These are phyloP conservation scores for Volutella citrinella DNA, from an alignment of 2,329 filamentous ascomycete species.

Conservation along the genomic window DNA sequence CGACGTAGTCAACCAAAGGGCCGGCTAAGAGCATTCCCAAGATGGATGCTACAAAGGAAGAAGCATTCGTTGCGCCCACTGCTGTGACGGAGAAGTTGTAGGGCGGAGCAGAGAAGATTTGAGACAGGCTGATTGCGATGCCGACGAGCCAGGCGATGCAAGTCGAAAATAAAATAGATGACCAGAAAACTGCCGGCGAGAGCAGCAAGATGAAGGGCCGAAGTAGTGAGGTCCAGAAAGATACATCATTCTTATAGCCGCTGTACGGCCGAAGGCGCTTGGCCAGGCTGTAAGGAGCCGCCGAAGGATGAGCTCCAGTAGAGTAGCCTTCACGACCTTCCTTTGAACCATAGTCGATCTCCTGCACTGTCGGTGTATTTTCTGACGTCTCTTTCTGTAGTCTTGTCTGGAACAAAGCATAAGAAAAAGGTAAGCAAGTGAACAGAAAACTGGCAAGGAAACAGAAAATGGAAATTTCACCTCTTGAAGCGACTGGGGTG, in stretches of 20 bases:
- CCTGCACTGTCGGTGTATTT: no score
- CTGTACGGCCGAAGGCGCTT: not conserved
- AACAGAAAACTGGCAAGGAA: no score
- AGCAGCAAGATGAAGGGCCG: not conserved
- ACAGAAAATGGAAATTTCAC: no score
- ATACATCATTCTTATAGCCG: not conserved
- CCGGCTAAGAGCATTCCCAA: not conserved
- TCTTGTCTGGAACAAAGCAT: no score
- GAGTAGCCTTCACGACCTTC: not conserved
- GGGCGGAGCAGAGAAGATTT: not conserved
- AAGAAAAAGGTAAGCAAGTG: no score
- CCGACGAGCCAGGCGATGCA: not conserved
- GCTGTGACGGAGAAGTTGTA: constrained; percentile 1
- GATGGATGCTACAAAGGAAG: constrained; percentile 8
- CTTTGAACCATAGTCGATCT: no score
- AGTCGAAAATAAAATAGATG: not conserved
- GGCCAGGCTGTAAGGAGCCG: no score
- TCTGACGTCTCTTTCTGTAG: no score
- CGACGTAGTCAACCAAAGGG: not conserved
- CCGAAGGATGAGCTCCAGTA: no score
- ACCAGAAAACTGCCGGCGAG: not conserved
- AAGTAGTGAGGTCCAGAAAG: not conserved
- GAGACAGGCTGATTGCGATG: not conserved
- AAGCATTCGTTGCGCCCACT: constrained; percentile 5
- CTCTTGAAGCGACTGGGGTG: not conserved